Base-by-base conservation (phyloP, 306 rosid species). In the Citrullus amarus region DNA sequence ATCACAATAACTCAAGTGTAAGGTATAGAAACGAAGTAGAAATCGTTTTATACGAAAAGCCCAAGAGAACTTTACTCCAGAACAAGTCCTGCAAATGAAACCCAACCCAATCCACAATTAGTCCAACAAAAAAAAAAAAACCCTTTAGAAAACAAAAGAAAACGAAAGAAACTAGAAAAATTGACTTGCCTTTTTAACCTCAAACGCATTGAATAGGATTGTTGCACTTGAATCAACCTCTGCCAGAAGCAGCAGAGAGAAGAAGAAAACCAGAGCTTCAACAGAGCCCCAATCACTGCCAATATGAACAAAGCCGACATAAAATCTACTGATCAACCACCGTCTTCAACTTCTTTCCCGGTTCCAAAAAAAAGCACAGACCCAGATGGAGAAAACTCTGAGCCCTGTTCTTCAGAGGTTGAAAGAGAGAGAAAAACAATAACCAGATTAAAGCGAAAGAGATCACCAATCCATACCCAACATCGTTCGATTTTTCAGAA, bases 201-300 rank as follows among this genome's bases (percentile, higher is more conserved):
- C 90, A 91, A 89, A 89, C 92, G 91, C 99, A 95, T 95, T 88
- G 97, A 95, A 88, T 81, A 86, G 17, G 72, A 4, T 39, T 66
- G 79, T 44, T 75, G 65, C 82, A 86, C 78, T 50, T 43, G 82
- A 84, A 59, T 86, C 60, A 83, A 84, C 48, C 89, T 79, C 77
- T 89, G 84, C 82, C 76, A 7, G 38, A 61, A 65, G 55, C 39
- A 79, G 87, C 86, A 82, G 82, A 79, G 74, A 17, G 63, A 15
- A 73, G 76, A 72, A 16, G 81, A 56, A 84, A 84, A 80, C 82
- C 84, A 88, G 91, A 88, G 89, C 93, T 86, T 75, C 85, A 73
- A 83, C 80, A 54, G 88, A 93, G 93, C 91, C 85, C 94, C 88
- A 86, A 87, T 82, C 72, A 86, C 72, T 79, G 63, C 86, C 91